A percentile compares a stretch with the other conserved stretches of the same genome.
Evolutionary conservation across 1,284 basidiomycete genomes (phyloP).

Genomic region (Fomes fomentarius): DNA sequence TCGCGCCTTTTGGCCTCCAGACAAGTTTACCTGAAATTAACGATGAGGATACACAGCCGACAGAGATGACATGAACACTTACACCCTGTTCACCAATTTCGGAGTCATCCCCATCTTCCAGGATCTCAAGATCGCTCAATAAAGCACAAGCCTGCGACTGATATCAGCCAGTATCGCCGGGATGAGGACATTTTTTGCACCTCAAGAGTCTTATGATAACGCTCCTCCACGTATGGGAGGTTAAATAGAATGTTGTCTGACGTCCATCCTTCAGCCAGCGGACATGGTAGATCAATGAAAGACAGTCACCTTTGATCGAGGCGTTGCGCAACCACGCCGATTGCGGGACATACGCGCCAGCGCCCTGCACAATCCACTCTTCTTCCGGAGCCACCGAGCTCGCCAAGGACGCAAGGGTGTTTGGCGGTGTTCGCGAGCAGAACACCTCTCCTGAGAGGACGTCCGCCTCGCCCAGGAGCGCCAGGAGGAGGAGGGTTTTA

Average conservation of each 20-base stretch:
- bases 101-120: conserved; percentile 94
- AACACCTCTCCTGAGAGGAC: conserved; percentile 79
- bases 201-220: conserved; percentile 80
- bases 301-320: conserved; percentile 73
- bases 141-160: conserved; percentile 54
- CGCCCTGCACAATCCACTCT: conserved; percentile 77
- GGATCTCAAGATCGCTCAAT: conserved; percentile 81
- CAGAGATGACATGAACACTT: conserved; percentile 20
- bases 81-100: conserved; percentile 89
- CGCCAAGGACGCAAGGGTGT: conserved; percentile 70
- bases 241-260: conserved; percentile 92
- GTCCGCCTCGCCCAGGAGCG: conserved; percentile 89
- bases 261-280: not conserved
- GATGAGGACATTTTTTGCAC: conserved; percentile 28
- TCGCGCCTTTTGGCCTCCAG: conserved; percentile 95
- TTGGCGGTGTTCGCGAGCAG: conserved; percentile 84
- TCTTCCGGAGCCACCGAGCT: conserved; percentile 45
- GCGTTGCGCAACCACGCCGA: conserved; percentile 89
- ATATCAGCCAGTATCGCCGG: conserved; percentile 29
- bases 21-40: conserved; percentile 74
- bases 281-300: not conserved
- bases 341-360: conserved; percentile 95
- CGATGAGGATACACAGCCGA: no score
- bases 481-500: conserved; percentile 82
- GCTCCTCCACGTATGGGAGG: conserved; percentile 75